Conservation (phyloP, 176 grass and related monocot genomes). For the Raddia guianensis region DNA sequence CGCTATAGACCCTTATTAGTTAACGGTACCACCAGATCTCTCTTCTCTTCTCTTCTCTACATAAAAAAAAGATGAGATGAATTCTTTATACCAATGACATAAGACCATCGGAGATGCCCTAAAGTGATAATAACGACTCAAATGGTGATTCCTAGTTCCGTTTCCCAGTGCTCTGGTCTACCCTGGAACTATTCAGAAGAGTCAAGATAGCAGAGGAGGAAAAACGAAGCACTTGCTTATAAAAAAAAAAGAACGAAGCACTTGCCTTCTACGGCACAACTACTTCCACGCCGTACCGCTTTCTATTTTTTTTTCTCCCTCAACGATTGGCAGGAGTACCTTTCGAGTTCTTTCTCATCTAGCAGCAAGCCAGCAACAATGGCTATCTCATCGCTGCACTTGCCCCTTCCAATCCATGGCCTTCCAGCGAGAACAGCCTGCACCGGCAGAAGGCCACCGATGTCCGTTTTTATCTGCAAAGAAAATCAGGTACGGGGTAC, state of each 20-base stretch:
- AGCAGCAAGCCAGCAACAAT: background rate
- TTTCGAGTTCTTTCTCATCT: slow-evolving; percentile 6
- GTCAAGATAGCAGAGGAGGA: background rate
- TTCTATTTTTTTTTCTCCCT: too few species aligned
- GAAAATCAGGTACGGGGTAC: slow-evolving; percentile 32
- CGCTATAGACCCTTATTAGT: too few species aligned
- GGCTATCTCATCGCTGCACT: slow-evolving; percentile 31
- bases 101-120: too few species aligned
- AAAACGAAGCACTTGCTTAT: background rate
- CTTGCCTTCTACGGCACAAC: slow-evolving; percentile 40
- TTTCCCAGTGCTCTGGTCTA: slow-evolving; percentile 14
- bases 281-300: background rate
- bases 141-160: background rate
- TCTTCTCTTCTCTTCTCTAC: too few species aligned
- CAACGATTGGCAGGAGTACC: too few species aligned
- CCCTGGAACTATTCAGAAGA: slow-evolving; percentile 33
- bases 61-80: too few species aligned
- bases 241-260: background rate
- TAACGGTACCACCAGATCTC: too few species aligned
- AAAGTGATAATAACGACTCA: too few species aligned
- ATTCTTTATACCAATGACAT: too few species aligned
- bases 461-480: slow-evolving; percentile 28
- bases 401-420: background rate
- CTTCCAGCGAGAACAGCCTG: slow-evolving; percentile 35
- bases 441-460: background rate